Evolutionary conservation across 768 basidiomycete species (phyloP).

Genomic region (Kwoniella dejecticola): DNA sequence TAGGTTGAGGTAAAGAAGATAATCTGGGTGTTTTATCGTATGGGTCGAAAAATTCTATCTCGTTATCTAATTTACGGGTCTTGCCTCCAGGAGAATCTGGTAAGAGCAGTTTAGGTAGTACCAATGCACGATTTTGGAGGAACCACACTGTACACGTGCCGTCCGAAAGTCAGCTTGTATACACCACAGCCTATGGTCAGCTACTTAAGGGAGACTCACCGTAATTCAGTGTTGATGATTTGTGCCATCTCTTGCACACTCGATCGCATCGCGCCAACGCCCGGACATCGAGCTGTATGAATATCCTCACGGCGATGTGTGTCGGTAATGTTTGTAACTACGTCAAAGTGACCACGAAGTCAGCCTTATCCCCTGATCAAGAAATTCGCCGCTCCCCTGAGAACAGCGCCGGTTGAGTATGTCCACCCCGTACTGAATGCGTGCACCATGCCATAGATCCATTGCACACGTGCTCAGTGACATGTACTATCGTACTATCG

Average conservation of each 20-base stretch:
- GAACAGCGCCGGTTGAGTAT: no score
- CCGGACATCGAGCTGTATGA: constrained; percentile 64
- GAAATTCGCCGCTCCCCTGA: no score
- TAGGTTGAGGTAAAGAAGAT: constrained; percentile 43
- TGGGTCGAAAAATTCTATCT: constrained; percentile 51
- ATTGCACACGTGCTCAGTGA: no score
- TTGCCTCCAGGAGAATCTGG: constrained; percentile 57
- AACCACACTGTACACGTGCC: constrained; percentile 74
- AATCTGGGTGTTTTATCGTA: constrained; percentile 52
- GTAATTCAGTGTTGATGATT: constrained; percentile 88
- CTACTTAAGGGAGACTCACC: constrained; percentile 58
- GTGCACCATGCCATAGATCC: no score
- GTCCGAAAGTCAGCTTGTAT: background rate
- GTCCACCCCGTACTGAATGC: no score
- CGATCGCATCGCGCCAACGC: constrained; percentile 76
- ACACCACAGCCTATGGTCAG: background rate
- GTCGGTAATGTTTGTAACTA: constrained; percentile 65
- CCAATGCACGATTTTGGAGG: constrained; percentile 82
- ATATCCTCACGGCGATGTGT: constrained; percentile 77
- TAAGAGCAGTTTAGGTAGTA: constrained; percentile 77
- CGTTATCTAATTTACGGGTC: constrained; percentile 29
- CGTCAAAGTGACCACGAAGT: background rate
- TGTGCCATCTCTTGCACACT: constrained; percentile 83
- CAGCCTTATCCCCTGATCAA: background rate
- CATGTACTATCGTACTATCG: no score